phyloP scores from a whole-genome alignment of 2,329 filamentous ascomycete genomes.

The Chaetomiaceae sp. region DNA sequence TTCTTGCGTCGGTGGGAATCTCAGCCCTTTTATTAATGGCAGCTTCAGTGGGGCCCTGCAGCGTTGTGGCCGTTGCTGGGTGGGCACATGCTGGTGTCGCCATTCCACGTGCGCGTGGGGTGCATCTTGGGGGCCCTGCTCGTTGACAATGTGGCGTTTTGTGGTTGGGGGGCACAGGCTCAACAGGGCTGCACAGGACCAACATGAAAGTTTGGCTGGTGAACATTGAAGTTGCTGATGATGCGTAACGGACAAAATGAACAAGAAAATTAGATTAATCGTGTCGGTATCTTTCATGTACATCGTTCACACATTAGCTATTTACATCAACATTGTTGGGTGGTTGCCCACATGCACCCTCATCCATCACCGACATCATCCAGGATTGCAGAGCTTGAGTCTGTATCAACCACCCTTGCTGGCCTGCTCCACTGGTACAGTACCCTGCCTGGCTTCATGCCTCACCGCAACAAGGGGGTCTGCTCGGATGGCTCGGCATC shows the following conservation, averaged over 20 bases:
- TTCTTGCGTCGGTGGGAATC: not conserved
- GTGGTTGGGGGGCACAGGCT: not conserved
- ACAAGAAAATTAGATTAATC: slow-evolving; percentile 9
- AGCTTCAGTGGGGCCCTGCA: not conserved
- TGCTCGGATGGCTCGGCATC: slow-evolving; percentile 22
- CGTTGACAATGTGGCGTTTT: slow-evolving; percentile 9
- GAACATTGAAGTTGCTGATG: too few species aligned
- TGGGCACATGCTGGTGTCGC: slow-evolving; percentile 19
- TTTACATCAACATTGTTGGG: not conserved
- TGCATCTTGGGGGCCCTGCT: slow-evolving; percentile 6
- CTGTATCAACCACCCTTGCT: too few species aligned
- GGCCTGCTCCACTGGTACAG: too few species aligned
- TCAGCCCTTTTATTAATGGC: slow-evolving; percentile 3
- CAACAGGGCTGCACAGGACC: not conserved
- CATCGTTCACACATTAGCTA: slow-evolving; percentile 11
- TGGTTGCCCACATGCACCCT: not conserved
- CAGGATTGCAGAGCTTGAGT: too few species aligned
- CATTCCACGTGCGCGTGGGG: slow-evolving; percentile 22
- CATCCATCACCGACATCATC: too few species aligned
- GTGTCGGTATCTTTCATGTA: not conserved
- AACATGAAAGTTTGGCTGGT: too few species aligned
- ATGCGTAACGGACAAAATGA: not conserved
- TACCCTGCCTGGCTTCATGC: too few species aligned
- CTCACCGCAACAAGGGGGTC: slow-evolving; percentile 29
- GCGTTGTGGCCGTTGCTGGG: slow-evolving; percentile 13